Percentiles rank a stretch among this genome's conserved stretches.
phyloP scores from a whole-genome alignment of 805 yeast genomes.

The Myxozyma vanderwaltii region DNA sequence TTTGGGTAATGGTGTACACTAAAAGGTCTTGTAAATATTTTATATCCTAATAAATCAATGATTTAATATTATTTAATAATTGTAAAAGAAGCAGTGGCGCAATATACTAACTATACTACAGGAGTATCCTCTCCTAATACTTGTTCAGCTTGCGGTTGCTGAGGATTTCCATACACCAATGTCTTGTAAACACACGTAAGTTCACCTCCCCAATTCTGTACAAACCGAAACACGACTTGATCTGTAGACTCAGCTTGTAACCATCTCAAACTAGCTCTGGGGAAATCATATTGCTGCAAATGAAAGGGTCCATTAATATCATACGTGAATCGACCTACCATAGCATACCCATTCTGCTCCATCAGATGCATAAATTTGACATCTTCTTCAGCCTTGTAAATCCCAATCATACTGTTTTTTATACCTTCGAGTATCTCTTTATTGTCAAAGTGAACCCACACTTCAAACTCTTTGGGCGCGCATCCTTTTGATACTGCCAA shows the following conservation, averaged over 20 bases:
- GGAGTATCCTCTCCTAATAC: slow-evolving; percentile 5
- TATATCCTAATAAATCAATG: background rate
- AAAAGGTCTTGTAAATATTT: background rate
- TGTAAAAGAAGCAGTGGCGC: too few species aligned
- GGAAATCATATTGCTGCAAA: background rate
- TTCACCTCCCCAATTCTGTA: slow-evolving; percentile 7
- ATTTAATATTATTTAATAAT: too few species aligned
- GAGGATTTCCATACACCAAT: slow-evolving; percentile 1
- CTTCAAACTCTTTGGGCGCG: slow-evolving; percentile 40
- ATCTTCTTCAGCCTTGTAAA: background rate
- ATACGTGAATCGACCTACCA: background rate
- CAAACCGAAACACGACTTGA: background rate
- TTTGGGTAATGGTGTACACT: too few species aligned
- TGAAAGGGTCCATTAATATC: background rate
- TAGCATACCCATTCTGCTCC: background rate
- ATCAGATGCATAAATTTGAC: background rate
- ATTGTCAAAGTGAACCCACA: slow-evolving; percentile 38
- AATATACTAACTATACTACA: too few species aligned
- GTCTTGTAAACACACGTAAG: slow-evolving; percentile 4
- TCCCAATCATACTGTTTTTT: background rate
- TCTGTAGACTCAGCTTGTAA: background rate
- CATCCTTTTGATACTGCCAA: slow-evolving; percentile 28
- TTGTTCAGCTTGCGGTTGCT: background rate
- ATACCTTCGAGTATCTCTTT: slow-evolving; percentile 4
- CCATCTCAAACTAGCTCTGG: background rate